phyloP scores from a whole-genome alignment of 176 grass and related monocot genomes.

The sorghum (Sorghum bicolor) region Sorghum_bicolor_NCBIv3 NC_012870.2:63743501-63744000 shows the following conservation, averaged over 20 bases:
- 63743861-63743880: background rate
- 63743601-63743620: background rate
- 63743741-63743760: background rate
- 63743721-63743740: background rate
- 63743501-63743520: conserved; percentile 80
- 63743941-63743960: background rate
- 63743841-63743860: background rate
- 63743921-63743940: background rate
- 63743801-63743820: background rate
- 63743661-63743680: background rate
- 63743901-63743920: background rate
- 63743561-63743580: conserved; percentile 82
- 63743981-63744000: background rate
- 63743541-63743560: conserved; percentile 86
- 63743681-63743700: background rate
- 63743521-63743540: conserved; percentile 76
- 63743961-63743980: background rate
- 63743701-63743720: background rate
- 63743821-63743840: background rate
- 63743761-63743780: background rate
- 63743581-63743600: conserved; percentile 11
- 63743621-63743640: background rate
- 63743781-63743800: background rate
- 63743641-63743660: background rate
- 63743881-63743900: background rate